A percentile compares a stretch with the other conserved stretches of the same genome.
phyloP scores from a whole-genome alignment of 371 early-diverging fungal species.

The Vavraia culicis region DNA sequence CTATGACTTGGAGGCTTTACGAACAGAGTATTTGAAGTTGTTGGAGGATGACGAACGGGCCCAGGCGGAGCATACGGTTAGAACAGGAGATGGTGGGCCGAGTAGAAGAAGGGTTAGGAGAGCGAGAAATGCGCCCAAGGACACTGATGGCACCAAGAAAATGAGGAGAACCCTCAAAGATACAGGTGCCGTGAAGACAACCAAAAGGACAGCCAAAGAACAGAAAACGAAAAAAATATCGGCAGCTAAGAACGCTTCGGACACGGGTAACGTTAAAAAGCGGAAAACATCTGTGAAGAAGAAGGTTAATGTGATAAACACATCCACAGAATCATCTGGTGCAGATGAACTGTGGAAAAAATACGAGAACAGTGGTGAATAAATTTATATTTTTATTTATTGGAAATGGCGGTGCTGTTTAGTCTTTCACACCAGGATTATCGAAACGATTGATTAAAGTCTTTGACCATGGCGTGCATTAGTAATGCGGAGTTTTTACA shows the following conservation, averaged over 20 bases:
- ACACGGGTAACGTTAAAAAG: conserved; percentile 4
- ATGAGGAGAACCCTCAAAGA: background rate
- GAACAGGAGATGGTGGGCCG: conserved; percentile 15
- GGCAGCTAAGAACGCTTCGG: conserved; percentile 8
- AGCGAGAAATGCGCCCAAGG: background rate
- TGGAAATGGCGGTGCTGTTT: too few species aligned
- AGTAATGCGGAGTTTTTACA: too few species aligned
- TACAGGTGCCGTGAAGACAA: background rate
- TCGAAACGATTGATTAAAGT: too few species aligned
- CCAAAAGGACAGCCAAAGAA: background rate
- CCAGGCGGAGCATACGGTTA: too few species aligned
- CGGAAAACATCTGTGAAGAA: background rate
- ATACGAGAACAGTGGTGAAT: conserved; percentile 4
- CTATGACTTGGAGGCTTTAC: conserved; percentile 50
- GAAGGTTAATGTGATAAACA: background rate
- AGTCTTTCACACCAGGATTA: too few species aligned
- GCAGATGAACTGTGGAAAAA: conserved; percentile 17
- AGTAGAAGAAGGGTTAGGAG: conserved; percentile 4
- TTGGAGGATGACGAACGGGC: conserved; percentile 20
- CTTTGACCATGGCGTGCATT: too few species aligned
- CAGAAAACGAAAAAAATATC: conserved; percentile 7
- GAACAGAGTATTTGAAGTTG: conserved; percentile 9
- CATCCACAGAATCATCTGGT: background rate
- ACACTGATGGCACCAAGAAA: background rate
- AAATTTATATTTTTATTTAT: too few species aligned